phyloP scores from a whole-genome alignment of 1,284 basidiomycete species.

The Tetrapyrgos nigripes region DNA sequence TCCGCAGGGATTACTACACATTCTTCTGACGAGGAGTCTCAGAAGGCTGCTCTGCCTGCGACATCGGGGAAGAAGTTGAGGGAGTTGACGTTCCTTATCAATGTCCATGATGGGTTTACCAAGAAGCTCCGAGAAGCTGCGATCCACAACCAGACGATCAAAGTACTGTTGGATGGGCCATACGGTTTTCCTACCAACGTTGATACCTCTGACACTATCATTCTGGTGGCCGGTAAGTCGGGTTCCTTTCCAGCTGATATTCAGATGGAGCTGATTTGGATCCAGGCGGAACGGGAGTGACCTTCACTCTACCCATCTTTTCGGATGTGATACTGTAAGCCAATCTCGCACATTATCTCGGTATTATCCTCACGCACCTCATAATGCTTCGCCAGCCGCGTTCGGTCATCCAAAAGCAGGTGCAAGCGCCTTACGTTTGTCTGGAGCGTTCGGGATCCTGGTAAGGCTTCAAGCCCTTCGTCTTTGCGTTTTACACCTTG shows the following conservation, averaged over 20 bases:
- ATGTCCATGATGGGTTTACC: slow-evolving; percentile 54
- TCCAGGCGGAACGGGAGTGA: slow-evolving; percentile 55
- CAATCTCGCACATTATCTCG: not conserved
- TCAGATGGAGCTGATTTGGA: not conserved
- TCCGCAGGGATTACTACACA: too few relatives aligned
- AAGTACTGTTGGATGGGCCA: slow-evolving; percentile 58
- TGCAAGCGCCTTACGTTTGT: slow-evolving; percentile 22
- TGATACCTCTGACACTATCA: slow-evolving; percentile 46
- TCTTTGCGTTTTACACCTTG: not conserved
- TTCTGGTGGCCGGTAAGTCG: slow-evolving; percentile 55
- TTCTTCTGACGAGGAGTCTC: not conserved
- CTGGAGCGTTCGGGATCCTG: slow-evolving; percentile 15
- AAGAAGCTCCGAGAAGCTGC: slow-evolving; percentile 44
- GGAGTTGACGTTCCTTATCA: slow-evolving; percentile 53
- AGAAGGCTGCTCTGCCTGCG: not conserved
- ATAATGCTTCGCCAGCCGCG: slow-evolving; percentile 18
- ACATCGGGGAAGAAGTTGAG: slow-evolving; percentile 20
- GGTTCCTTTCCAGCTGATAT: not conserved
- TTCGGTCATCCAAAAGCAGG: slow-evolving; percentile 30
- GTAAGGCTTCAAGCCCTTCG: slow-evolving; percentile 8
- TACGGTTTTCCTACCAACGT: slow-evolving; percentile 56
- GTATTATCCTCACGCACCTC: not conserved
- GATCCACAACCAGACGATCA: slow-evolving; percentile 33
- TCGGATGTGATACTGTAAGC: slow-evolving; percentile 47
- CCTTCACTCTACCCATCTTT: slow-evolving; percentile 54